Evolutionary conservation across 23 red algal species (phyloP).

Genomic region (Gracilaria gracilis): DNA sequence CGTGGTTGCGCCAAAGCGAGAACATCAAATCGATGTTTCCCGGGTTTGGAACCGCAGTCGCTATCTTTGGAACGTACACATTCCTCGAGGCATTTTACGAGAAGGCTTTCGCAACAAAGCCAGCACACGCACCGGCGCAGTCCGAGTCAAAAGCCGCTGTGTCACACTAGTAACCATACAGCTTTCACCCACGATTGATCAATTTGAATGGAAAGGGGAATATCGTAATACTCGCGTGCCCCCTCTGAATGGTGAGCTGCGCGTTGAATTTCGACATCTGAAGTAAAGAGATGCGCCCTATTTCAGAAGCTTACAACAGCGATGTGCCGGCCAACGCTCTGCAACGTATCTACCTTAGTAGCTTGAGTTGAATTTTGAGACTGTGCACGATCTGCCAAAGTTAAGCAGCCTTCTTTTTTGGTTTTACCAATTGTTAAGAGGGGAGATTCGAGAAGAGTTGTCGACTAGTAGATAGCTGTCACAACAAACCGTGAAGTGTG

Average conservation of each 20-base stretch:
- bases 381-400: neutral
- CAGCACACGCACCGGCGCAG: conserved; percentile 31
- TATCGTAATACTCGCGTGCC: neutral
- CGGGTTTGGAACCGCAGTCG: conserved; percentile 60
- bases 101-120: conserved; percentile 43
- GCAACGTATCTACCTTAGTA: conserved; percentile 1
- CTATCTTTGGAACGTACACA: conserved; percentile 54
- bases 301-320: neutral
- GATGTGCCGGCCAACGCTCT: neutral
- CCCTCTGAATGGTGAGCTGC: neutral
- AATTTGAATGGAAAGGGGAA: neutral
- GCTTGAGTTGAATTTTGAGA: neutral
- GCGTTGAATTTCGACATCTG: neutral
- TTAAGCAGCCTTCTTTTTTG: neutral
- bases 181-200: neutral
- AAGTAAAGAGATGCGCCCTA: neutral
- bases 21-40: conserved; percentile 51
- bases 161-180: neutral
- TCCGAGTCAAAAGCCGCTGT: neutral
- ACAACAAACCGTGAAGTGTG: neutral
- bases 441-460: neutral
- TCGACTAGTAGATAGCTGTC: neutral
- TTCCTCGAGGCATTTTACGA: conserved; percentile 74
- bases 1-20: conserved; percentile 57
- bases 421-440: conserved; percentile 16